Conservation (phyloP, 2,329 filamentous ascomycete genomes). For the Fonsecaea monophora region DNA sequence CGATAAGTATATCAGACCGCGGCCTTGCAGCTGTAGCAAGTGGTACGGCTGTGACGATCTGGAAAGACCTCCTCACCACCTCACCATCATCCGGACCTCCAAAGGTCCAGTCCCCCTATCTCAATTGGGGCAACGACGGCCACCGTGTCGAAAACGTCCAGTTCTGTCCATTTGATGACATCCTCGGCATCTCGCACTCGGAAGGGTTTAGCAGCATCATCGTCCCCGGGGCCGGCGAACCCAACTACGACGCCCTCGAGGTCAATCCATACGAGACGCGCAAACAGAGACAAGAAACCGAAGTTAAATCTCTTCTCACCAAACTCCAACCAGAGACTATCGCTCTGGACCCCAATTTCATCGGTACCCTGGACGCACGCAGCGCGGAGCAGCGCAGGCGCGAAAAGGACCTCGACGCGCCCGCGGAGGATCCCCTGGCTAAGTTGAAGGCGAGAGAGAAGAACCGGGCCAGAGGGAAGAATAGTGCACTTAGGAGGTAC, state of each 20-base stretch:
- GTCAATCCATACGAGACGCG: slow-evolving; percentile 92
- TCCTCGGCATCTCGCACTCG: slow-evolving; percentile 84
- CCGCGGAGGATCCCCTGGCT: slow-evolving; percentile 64
- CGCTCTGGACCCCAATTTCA: slow-evolving; percentile 86
- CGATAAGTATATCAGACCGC: slow-evolving; percentile 85
- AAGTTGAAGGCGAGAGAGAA: slow-evolving; percentile 56
- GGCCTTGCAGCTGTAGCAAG: slow-evolving; percentile 88
- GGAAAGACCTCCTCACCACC: slow-evolving; percentile 87
- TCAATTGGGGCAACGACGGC: slow-evolving; percentile 83
- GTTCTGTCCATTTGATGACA: slow-evolving; percentile 96
- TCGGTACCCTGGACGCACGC: slow-evolving; percentile 84
- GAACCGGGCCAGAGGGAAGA: slow-evolving; percentile 86
- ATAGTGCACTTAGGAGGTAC: slow-evolving; percentile 84
- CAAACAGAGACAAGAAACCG: slow-evolving; percentile 89
- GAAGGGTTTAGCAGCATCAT: slow-evolving; percentile 88
- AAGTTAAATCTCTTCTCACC: slow-evolving; percentile 88
- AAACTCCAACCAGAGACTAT: slow-evolving; percentile 98
- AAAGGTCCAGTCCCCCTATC: slow-evolving; percentile 86
- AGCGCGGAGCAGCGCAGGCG: slow-evolving; percentile 77
- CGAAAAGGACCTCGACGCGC: slow-evolving; percentile 80
- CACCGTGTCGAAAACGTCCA: slow-evolving; percentile 77
- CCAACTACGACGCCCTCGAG: slow-evolving; percentile 94
- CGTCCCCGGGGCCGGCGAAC: slow-evolving; percentile 92
- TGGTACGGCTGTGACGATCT: slow-evolving; percentile 87
- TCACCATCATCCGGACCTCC: slow-evolving; percentile 71